Base-by-base conservation (phyloP, 148 eudicot species). In the Pouteria glomerata region DNA sequence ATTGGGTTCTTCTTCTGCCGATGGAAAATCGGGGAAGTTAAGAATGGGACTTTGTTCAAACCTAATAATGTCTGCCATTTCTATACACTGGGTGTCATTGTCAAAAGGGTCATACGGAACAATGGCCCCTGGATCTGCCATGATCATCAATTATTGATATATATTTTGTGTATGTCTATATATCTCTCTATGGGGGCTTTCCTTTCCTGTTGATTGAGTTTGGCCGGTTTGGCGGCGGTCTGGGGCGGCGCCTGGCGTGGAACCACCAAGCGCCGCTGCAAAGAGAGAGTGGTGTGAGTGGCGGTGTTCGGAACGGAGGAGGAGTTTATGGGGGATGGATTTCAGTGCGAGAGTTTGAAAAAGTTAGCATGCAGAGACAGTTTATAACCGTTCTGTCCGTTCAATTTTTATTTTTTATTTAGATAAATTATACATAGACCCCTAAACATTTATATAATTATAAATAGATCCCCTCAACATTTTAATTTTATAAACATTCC, bases 181-280 rank as follows among this genome's bases (percentile, higher is more conserved):
- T 27, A 2, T 57, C 3, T 57, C 1, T 55, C 0, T 55, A 55
- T 51, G 8, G 8, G n/a, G n/a, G n/a, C 10, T 29, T 21, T 24
- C 7, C 29, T 21, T 11, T 18, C 66, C 5, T 2, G 15, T n/a
- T 8, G 1, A 11, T 4, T 0, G 0, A 5, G 15, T 8, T 30
- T 8, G 26, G 39, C 6, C 27, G 39, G 16, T 18, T 15, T 19
- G 1, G 13, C 6, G 12, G 24, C 29, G 60, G 15, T 21, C 3
- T 0, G 16, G 11, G 16, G 58, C 59, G 59, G 55, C 74, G 68
- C 74, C 55, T 72, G 74, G 74, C 16, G 24, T 45, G 18, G 21
- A 21, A 50, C 8, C 55, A 60, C 74, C 74, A 72, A 72, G 74
- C 68, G 74, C 74, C 59, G 68, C 67, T 30, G 55, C 4, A 4